Conservation (phyloP, 129 eudicot genomes). For the Helianthus tuberosus region DNA sequence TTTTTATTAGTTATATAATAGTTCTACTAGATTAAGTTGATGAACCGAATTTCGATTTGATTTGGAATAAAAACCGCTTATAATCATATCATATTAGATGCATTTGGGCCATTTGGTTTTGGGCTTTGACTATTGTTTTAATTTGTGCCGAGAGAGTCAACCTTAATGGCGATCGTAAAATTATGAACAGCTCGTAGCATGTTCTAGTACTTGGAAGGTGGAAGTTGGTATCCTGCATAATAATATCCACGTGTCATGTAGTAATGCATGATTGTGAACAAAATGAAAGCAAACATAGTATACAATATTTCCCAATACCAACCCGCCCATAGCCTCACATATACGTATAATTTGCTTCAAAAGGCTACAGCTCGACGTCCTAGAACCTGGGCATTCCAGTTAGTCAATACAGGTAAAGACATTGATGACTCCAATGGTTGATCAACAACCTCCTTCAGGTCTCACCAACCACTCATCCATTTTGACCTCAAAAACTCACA, state of each 20-base stretch:
- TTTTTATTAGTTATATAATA: too few relatives aligned
- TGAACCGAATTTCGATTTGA: too few relatives aligned
- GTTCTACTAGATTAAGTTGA: too few relatives aligned
- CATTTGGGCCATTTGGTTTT: too few relatives aligned
- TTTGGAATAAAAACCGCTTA: too few relatives aligned
- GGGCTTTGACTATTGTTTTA: too few relatives aligned
- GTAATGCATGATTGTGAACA: neutral
- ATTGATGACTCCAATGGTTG: conserved; percentile 31
- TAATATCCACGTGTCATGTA: conserved; percentile 10
- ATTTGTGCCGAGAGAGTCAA: too few relatives aligned
- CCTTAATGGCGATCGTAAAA: neutral
- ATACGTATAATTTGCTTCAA: neutral
- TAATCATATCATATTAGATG: too few relatives aligned
- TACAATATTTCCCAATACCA: neutral
- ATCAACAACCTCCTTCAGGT: conserved; percentile 38
- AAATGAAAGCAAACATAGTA: too few relatives aligned
- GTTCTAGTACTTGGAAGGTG: neutral
- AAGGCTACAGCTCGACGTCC: neutral
- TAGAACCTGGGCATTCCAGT: conserved; percentile 28
- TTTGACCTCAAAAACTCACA: neutral
- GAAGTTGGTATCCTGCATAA: neutral
- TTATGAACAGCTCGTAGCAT: neutral
- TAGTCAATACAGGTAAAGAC: conserved; percentile 47
- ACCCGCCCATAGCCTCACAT: neutral
- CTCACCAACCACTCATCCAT: conserved; percentile 37